Evolutionary conservation across 1,284 basidiomycete genomes (phyloP).

Genomic region (Vanrija sp.): DNA sequence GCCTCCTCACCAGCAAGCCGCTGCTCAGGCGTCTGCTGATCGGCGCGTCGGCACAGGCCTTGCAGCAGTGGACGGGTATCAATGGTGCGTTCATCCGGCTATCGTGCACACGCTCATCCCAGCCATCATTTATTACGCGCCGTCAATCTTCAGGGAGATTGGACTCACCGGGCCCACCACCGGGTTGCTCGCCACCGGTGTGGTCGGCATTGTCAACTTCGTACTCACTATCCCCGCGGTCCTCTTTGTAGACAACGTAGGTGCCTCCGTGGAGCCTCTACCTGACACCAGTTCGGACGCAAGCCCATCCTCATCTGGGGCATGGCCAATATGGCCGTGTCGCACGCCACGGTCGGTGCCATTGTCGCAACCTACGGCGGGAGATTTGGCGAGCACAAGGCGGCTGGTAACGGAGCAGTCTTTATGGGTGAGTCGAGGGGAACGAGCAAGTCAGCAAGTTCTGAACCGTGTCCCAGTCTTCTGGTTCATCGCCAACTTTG

Average conservation of each 20-base stretch:
- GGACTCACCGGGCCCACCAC: constrained; percentile 51
- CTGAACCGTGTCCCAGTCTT: constrained; percentile 19
- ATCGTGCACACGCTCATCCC: constrained; percentile 18
- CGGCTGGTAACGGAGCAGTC: constrained; percentile 17
- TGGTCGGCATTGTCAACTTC: constrained; percentile 66
- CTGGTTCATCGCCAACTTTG: constrained; percentile 44
- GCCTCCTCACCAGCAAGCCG: constrained; percentile 41
- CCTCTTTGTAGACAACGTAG: constrained; percentile 40
- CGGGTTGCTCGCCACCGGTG: constrained; percentile 69
- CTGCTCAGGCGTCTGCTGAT: constrained; percentile 43
- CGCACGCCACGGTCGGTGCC: constrained; percentile 41
- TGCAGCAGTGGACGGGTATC: constrained; percentile 48
- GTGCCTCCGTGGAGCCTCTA: background rate
- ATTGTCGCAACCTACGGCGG: constrained; percentile 26
- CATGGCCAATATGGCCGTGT: constrained; percentile 44
- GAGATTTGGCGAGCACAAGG: constrained; percentile 10
- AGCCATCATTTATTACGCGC: constrained; percentile 20
- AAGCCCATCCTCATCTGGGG: constrained; percentile 43
- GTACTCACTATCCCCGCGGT: constrained; percentile 47
- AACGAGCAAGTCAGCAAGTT: background rate
- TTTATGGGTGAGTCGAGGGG: constrained; percentile 6
- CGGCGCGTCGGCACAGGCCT: constrained; percentile 42
- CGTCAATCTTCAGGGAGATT: constrained; percentile 17
- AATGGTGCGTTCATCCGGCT: constrained; percentile 16
- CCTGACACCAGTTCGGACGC: constrained; percentile 29